Evolutionary conservation across 371 early-diverging fungal species (phyloP), one percentile per base, ranked within the genome.

Genomic region (Blastocladiella emersonii): DNA sequence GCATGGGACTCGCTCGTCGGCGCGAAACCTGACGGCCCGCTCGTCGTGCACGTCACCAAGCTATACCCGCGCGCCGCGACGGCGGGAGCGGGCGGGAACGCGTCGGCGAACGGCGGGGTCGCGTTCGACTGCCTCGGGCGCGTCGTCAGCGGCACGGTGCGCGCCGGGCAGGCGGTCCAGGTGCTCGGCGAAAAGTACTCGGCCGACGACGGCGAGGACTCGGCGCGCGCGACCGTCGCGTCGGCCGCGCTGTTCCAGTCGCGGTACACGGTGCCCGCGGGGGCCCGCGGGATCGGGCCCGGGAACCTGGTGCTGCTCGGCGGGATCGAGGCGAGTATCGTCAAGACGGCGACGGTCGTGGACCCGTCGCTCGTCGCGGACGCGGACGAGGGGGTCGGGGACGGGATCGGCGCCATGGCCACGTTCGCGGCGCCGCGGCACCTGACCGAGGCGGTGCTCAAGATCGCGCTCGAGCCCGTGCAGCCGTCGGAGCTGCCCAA

Each of bases 401-500:
- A 34, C 39, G 73, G 69, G 13, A 67, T 72, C 15, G 87, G 86
- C 30, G 88, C 87, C 45, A 77, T 88, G n/a, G 82, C 84, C 49
- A 90, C 92, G 43, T 89, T 95, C 76, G 77, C 84, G 39, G 92
- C 95, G 13, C 72, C 95, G 39, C 84, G 85, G 30, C 88, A 90
- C 74, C 80, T 88, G 41, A 85, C 93, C 6, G 80, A 82, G 39
- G 81, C 95, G 5, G 91, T 92, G 5, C 71, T 96, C 61, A 94
- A 95, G 74, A 87, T 98, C 6, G 95, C 96, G 1, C 86, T 98
- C 45, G 98, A 96, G 70, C 96, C 97, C 3, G 87, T 94, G 37
- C 91, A 93, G 65, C 96, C 98, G 0, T 88, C 93, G 5, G 96
- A 98, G 76, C 76, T 97, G 56, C 97, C 97, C 25, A 93, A 93